phyloP scores from a whole-genome alignment of 768 basidiomycete species.

The Termitomyces bulborhizus region DNA sequence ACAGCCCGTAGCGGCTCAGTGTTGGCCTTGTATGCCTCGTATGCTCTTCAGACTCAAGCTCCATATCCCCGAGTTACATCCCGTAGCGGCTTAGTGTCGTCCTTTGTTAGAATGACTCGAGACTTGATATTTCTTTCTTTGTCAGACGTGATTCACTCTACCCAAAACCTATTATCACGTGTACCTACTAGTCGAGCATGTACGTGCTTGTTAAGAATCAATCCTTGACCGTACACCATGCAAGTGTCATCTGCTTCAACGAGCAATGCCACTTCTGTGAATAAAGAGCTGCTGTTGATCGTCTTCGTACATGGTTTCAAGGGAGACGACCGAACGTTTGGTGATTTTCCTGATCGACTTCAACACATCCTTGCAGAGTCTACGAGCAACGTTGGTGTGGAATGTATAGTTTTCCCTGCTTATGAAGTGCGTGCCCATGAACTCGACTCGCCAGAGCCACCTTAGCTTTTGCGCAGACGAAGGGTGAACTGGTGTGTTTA shows the following conservation, averaged over 20 bases:
- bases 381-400: conserved; percentile 47
- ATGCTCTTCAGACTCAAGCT: conserved; percentile 47
- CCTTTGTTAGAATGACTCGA: background rate
- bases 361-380: conserved; percentile 71
- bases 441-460: background rate
- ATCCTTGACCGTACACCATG: background rate
- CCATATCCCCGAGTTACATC: conserved; percentile 39
- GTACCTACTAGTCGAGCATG: background rate
- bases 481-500: conserved; percentile 74
- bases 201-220: no score
- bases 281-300: conserved; percentile 50
- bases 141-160: background rate
- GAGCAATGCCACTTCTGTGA: background rate
- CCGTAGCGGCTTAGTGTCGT: conserved; percentile 12
- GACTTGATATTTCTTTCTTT: no score
- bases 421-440: conserved; percentile 61
- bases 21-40: conserved; percentile 17
- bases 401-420: conserved; percentile 80
- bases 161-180: background rate
- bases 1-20: conserved; percentile 19
- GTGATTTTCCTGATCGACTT: conserved; percentile 71
- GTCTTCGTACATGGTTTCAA: conserved; percentile 80
- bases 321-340: conserved; percentile 62
- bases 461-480: conserved; percentile 47
- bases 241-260: background rate